A percentile compares a stretch with the other conserved stretches of the same genome.
These are phyloP conservation scores for Cryphonectria japonica DNA, from an alignment of 2,329 filamentous ascomycete species.

Conservation along the genomic window DNA sequence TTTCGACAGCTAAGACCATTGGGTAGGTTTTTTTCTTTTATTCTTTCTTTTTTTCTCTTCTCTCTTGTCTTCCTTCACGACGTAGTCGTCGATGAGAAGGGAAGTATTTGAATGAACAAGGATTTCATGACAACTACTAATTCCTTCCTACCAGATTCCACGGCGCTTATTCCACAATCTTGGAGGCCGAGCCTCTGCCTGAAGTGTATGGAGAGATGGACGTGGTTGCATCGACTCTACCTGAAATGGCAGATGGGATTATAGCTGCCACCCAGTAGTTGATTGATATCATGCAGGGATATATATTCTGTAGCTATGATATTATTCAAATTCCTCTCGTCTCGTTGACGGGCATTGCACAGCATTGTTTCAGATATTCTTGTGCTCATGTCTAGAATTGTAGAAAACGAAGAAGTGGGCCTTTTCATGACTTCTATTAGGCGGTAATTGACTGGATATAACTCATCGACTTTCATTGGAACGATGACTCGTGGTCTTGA, in stretches of 20 bases:
- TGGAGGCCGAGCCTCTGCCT: conserved; percentile 53
- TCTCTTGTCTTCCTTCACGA: not conserved
- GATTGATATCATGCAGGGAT: too few relatives aligned
- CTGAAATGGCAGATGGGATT: conserved; percentile 49
- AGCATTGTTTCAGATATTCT: not conserved
- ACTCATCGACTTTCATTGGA: not conserved
- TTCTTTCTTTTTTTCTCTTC: not conserved
- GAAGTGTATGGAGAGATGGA: conserved; percentile 56
- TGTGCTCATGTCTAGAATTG: not conserved
- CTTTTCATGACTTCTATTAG: not conserved
- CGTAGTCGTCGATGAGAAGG: not conserved
- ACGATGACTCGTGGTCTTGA: not conserved
- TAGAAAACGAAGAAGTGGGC: not conserved
- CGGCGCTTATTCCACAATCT: conserved; percentile 54
- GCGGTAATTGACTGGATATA: too few relatives aligned
- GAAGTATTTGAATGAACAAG: not conserved
- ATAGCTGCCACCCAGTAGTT: conserved; percentile 30
- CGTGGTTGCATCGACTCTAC: conserved; percentile 48
- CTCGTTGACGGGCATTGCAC: not conserved
- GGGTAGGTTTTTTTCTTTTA: conserved; percentile 36
- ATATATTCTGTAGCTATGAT: not conserved
- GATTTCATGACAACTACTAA: not conserved
- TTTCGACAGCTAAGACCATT: conserved; percentile 51
- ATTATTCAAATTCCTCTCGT: too few relatives aligned
- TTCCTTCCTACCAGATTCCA: conserved; percentile 40